phyloP scores from a whole-genome alignment of 352 stramenopile species.

The Globisporangium radiosum region DNA sequence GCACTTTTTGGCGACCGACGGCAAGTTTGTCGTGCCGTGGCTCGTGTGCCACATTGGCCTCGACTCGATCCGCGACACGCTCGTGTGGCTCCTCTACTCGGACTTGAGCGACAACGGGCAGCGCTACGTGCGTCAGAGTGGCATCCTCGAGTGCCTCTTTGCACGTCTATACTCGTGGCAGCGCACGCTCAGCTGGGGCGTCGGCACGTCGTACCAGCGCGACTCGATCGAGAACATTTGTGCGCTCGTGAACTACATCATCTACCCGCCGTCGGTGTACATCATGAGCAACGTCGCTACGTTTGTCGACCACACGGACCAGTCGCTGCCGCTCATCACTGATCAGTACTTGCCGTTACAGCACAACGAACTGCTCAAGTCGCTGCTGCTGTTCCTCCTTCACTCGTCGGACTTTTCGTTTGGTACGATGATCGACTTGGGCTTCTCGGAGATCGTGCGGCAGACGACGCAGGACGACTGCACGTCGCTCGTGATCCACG shows the following conservation, averaged over 20 bases:
- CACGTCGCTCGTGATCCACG: slow-evolving; percentile 51
- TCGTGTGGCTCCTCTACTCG: slow-evolving; percentile 82
- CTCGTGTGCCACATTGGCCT: slow-evolving; percentile 77
- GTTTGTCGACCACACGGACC: slow-evolving; percentile 82
- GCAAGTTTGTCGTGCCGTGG: slow-evolving; percentile 63
- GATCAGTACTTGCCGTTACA: slow-evolving; percentile 70
- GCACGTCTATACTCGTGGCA: slow-evolving; percentile 77
- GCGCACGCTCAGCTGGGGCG: slow-evolving; percentile 74
- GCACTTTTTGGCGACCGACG: slow-evolving; percentile 61
- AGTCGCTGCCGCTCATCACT: slow-evolving; percentile 77
- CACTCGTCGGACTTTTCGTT: slow-evolving; percentile 65
- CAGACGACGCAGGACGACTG: slow-evolving; percentile 59
- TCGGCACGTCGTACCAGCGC: slow-evolving; percentile 77
- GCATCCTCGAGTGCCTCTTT: slow-evolving; percentile 73
- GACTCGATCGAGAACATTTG: slow-evolving; percentile 87
- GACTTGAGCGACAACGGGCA: slow-evolving; percentile 70
- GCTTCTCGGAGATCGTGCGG: slow-evolving; percentile 69
- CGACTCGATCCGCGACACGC: slow-evolving; percentile 77
- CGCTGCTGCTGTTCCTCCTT: slow-evolving; percentile 61
- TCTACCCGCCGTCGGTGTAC: slow-evolving; percentile 81
- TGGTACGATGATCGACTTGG: slow-evolving; percentile 66
- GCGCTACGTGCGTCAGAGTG: slow-evolving; percentile 53
- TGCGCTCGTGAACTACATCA: slow-evolving; percentile 79
- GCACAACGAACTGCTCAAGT: slow-evolving; percentile 82
- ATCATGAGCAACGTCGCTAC: slow-evolving; percentile 80